Percentiles rank a stretch among this genome's conserved stretches.
These are phyloP conservation scores for Wolfiporia cocos DNA, from an alignment of 1,284 basidiomycete species.

Conservation along the genomic window DNA sequence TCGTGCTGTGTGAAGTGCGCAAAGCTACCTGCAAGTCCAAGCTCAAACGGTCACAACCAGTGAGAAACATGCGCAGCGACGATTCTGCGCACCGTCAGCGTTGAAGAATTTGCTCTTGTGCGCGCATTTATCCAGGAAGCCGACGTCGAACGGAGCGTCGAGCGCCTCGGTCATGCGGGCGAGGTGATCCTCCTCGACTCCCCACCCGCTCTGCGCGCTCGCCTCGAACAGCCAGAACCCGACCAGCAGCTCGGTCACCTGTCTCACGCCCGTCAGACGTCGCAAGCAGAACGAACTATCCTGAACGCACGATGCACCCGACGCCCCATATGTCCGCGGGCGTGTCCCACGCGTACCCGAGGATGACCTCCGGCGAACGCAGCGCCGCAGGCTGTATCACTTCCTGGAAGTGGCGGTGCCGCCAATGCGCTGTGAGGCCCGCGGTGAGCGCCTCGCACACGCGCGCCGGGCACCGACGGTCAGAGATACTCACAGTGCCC, in stretches of 20 bases:
- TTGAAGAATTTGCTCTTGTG: neutral
- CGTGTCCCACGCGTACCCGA: neutral
- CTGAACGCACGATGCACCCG: neutral
- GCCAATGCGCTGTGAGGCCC: no score
- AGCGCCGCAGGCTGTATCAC: neutral
- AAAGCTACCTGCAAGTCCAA: neutral
- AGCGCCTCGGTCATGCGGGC: no score
- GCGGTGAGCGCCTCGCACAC: no score
- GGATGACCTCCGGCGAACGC: slow-evolving; percentile 3
- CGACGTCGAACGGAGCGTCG: no score
- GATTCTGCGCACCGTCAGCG: no score
- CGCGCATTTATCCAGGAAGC: neutral
- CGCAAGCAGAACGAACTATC: neutral
- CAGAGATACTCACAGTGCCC: no score
- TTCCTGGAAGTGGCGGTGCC: no score
- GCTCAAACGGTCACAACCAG: neutral
- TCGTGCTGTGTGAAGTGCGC: no score
- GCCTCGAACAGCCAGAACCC: no score
- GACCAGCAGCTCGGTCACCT: neutral
- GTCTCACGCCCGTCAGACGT: no score
- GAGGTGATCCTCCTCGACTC: neutral
- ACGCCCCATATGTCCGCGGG: neutral
- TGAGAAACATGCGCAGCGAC: neutral
- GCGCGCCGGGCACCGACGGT: no score
- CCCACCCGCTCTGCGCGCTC: no score